Conservation (phyloP, 83 land plant species). For the Diphasiastrum complanatum region DNA sequence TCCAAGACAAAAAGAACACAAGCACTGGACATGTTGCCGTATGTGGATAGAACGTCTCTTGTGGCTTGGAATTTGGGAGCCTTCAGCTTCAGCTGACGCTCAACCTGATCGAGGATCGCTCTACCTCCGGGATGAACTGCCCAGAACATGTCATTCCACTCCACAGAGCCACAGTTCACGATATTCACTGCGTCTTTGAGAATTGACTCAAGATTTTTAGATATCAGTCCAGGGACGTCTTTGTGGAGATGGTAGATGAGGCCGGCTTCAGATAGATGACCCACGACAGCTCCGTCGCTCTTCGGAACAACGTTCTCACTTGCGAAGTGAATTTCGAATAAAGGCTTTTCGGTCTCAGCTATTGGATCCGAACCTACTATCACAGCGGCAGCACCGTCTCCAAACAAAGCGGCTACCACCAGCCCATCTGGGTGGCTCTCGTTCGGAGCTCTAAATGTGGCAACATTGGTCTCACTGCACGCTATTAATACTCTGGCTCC, state of each 20-base stretch:
- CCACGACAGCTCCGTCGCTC: conserved; percentile 38
- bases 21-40: conserved; percentile 56
- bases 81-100: conserved; percentile 27
- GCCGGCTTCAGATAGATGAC: conserved; percentile 41
- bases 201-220: conserved; percentile 31
- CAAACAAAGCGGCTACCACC: conserved; percentile 32
- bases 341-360: conserved; percentile 5
- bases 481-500: conserved; percentile 59
- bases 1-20: conserved; percentile 45
- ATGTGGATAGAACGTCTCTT: conserved; percentile 32
- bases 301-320: conserved; percentile 33
- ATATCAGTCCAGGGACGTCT: conserved; percentile 43
- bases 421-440: conserved; percentile 43
- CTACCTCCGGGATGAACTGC: conserved; percentile 48
- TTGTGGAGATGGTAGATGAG: conserved; percentile 37
- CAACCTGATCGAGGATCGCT: conserved; percentile 47
- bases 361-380: conserved; percentile 28
- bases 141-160: conserved; percentile 50
- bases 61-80: conserved; percentile 35
- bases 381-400: conserved; percentile 34
- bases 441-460: conserved; percentile 61
- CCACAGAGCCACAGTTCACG: conserved; percentile 21
- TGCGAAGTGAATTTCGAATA: conserved; percentile 37
- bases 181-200: conserved; percentile 32
- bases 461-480: conserved; percentile 54